These are phyloP conservation scores for Volvox carteri DNA, from an alignment of 163 green algal species.

Conservation along the genomic window DNA sequence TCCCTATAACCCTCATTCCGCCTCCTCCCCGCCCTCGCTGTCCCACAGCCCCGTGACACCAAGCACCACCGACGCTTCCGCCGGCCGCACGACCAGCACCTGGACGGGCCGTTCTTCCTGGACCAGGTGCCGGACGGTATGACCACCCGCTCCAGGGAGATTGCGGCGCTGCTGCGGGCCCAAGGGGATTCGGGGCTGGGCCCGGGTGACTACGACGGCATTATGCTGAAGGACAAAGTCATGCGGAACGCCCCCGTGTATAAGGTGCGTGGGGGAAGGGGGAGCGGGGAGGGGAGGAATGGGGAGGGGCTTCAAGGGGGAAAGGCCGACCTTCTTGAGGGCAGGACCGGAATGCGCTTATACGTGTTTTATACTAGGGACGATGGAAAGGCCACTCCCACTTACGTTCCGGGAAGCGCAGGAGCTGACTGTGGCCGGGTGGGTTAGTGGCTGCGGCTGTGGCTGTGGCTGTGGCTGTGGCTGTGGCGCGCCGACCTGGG, in stretches of 20 bases:
- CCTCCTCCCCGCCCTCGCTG: neutral
- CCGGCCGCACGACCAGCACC: conserved; percentile 29
- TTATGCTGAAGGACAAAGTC: conserved; percentile 14
- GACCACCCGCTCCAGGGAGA: conserved; percentile 58
- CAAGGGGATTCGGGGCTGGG: conserved; percentile 51
- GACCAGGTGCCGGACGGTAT: conserved; percentile 36
- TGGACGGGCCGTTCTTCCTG: conserved; percentile 62
- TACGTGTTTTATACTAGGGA: too few relatives aligned
- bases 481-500: too few relatives aligned
- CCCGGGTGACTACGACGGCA: conserved; percentile 54
- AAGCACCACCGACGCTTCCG: conserved; percentile 53
- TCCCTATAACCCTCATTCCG: too few relatives aligned
- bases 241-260: conserved; percentile 9
- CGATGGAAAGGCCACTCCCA: too few relatives aligned
- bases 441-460: too few relatives aligned
- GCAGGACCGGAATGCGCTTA: too few relatives aligned
- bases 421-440: too few relatives aligned
- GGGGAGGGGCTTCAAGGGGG: neutral
- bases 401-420: too few relatives aligned
- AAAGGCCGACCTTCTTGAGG: too few relatives aligned
- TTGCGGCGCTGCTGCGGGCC: conserved; percentile 14
- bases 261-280: conserved; percentile 1
- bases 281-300: neutral
- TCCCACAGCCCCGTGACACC: neutral
- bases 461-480: too few relatives aligned